These are phyloP conservation scores for Paxillus involutus DNA, from an alignment of 768 basidiomycete species.

Conservation along the genomic window DNA sequence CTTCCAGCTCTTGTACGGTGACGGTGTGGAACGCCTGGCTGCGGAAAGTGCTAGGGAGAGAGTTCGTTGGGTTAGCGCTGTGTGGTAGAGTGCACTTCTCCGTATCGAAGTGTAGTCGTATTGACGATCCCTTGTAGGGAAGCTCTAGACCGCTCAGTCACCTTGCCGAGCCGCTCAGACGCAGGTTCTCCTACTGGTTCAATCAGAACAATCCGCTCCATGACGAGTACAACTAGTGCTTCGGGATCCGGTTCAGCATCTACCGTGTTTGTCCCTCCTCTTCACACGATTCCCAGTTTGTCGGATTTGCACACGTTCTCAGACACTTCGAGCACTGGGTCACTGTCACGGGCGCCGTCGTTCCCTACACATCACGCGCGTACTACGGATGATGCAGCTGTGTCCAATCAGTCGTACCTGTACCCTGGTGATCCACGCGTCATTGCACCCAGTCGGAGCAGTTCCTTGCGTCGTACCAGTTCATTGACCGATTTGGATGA, in stretches of 20 bases:
- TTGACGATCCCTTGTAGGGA: conserved; percentile 52
- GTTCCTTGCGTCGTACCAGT: conserved; percentile 60
- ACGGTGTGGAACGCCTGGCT: conserved; percentile 85
- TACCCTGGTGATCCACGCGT: conserved; percentile 74
- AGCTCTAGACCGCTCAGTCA: conserved; percentile 64
- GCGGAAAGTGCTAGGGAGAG: conserved; percentile 87
- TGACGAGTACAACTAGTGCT: conserved; percentile 40
- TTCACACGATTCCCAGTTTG: conserved; percentile 69
- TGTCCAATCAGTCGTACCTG: conserved; percentile 62
- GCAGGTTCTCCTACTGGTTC: conserved; percentile 51
- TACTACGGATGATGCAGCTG: conserved; percentile 73
- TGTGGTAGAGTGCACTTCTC: conserved; percentile 58
- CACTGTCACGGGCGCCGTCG: conserved; percentile 44
- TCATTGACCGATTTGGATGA: conserved; percentile 77
- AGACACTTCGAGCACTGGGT: conserved; percentile 37
- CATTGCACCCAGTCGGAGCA: conserved; percentile 66
- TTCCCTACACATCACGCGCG: conserved; percentile 60
- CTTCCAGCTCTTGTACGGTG: conserved; percentile 87
- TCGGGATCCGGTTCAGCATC: conserved; percentile 60
- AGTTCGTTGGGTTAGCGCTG: conserved; percentile 87
- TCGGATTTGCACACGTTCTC: conserved; percentile 58
- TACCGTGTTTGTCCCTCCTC: conserved; percentile 75
- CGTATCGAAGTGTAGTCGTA: background rate
- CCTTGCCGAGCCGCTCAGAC: conserved; percentile 46
- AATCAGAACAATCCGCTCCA: conserved; percentile 68